These are phyloP conservation scores for Metschnikowia anglica DNA, from an alignment of 805 yeast species.

Conservation along the genomic window DNA sequence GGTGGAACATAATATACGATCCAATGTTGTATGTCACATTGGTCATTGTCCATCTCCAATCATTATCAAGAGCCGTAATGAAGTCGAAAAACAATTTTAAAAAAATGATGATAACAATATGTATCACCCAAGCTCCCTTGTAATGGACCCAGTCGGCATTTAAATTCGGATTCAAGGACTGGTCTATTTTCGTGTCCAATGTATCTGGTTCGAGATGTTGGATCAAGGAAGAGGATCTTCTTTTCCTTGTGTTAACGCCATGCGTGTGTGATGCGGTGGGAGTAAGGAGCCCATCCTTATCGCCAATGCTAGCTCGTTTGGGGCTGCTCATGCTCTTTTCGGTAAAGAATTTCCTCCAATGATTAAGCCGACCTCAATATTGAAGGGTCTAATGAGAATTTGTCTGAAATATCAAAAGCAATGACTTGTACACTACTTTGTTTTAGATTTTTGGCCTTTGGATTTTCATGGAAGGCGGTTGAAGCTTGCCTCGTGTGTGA, in stretches of 20 bases:
- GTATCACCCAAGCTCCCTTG: slow-evolving; percentile 96
- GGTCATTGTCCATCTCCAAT: slow-evolving; percentile 91
- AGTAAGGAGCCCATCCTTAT: slow-evolving; percentile 21
- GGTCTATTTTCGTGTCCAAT: slow-evolving; percentile 88
- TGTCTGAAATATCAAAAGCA: not conserved
- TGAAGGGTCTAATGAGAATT: not conserved
- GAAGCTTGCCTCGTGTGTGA: slow-evolving; percentile 12
- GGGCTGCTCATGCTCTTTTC: slow-evolving; percentile 16
- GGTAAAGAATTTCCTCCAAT: not conserved
- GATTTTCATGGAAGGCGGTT: slow-evolving; percentile 2
- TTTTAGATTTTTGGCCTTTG: not conserved
- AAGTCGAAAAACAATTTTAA: slow-evolving; percentile 76
- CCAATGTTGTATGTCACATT: slow-evolving; percentile 89
- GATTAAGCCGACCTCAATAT: not conserved
- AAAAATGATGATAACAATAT: slow-evolving; percentile 74
- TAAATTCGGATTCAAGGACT: slow-evolving; percentile 80
- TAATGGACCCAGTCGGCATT: slow-evolving; percentile 96
- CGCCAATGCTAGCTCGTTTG: slow-evolving; percentile 16
- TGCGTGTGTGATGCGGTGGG: slow-evolving; percentile 23
- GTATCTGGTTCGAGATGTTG: slow-evolving; percentile 94
- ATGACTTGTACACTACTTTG: not conserved
- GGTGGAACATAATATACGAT: slow-evolving; percentile 93
- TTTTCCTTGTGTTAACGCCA: slow-evolving; percentile 30
- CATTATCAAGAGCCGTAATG: slow-evolving; percentile 75
- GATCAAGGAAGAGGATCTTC: slow-evolving; percentile 84